Base-by-base conservation (phyloP, 352 stramenopile genomes). In the Thalassiosira livingstoniorum region DNA sequence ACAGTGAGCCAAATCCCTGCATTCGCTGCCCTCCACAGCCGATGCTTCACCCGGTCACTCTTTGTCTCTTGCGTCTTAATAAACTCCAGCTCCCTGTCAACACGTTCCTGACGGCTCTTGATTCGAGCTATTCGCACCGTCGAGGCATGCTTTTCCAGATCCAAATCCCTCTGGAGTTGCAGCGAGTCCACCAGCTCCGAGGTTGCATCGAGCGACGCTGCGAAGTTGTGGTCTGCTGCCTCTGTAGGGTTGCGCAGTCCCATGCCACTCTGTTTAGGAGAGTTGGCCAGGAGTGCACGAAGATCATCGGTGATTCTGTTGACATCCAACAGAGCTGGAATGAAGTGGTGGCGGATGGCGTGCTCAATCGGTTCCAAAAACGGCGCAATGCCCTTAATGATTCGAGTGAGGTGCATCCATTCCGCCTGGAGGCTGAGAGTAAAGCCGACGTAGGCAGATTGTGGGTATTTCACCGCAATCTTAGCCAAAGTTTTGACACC, bases 391-490 rank as follows among this genome's bases (percentile, higher is more conserved):
- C n/a, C n/a, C n/a, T n/a, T n/a, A n/a, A n/a, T 53, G 0, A 80
- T 65, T 25, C 70, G 64, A 11, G 69, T 43, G 18, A 87, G 15
- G 32, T 84, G 83, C 32, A 79, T 64, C 78, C 83, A 87, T 60
- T 90, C 66, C 5, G 21, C 13, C 60, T 90, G 75, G 0, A 87
- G 62, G n/a, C 74, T 69, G 23, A 75, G 62, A 2, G 34, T 57
- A 25, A 90, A 60, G 0, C 83, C 75, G 42, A 58, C 57, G 73
- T 83, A 90, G 32, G 66, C 83, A 25, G 75, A 74, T 61, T 85
- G 83, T 2, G 75, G 78, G 42, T 51, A 87, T 21, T 27, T 42
- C 53, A 43, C 39, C 2, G 74, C 64, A 11, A 81, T 37, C 4
- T 23, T 43, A 18, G 64, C 35, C 1, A 78, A n/a, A 1, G 31